These are phyloP conservation scores for Aspergillus cavernicola DNA, from an alignment of 495 filamentous ascomycete species.

Conservation along the genomic window DNA sequence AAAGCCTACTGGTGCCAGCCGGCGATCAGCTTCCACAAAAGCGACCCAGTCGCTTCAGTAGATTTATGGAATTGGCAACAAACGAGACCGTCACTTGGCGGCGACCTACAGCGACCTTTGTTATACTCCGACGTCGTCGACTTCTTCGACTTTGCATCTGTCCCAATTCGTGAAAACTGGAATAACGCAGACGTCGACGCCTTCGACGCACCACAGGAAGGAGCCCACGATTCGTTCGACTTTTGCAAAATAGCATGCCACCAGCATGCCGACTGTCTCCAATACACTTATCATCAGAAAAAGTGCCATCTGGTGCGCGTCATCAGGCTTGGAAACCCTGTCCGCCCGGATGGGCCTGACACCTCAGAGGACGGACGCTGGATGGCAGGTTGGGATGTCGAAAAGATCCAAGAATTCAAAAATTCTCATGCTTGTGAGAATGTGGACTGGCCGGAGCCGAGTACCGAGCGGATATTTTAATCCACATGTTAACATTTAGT, in stretches of 20 bases:
- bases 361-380: conserved; percentile 10
- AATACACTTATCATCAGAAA: conserved; percentile 26
- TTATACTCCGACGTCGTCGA: conserved; percentile 32
- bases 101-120: conserved; percentile 15
- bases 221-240: conserved; percentile 23
- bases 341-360: not conserved
- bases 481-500: not conserved
- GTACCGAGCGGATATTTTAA: conserved; percentile 28
- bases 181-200: conserved; percentile 34
- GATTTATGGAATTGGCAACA: conserved; percentile 17
- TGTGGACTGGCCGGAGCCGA: conserved; percentile 31
- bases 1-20: conserved; percentile 49
- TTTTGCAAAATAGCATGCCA: conserved; percentile 28
- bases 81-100: not conserved
- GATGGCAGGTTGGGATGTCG: conserved; percentile 32
- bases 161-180: conserved; percentile 25
- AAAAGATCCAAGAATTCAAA: conserved; percentile 26
- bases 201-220: conserved; percentile 21
- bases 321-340: conserved; percentile 23
- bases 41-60: conserved; percentile 21
- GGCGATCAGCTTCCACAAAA: conserved; percentile 51
- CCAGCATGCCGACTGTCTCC: conserved; percentile 23
- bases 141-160: conserved; percentile 18
- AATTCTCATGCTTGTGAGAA: conserved; percentile 16
- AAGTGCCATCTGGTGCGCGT: conserved; percentile 27